Conservation (phyloP, 129 eudicot genomes). For the Lactuca saligna region DNA sequence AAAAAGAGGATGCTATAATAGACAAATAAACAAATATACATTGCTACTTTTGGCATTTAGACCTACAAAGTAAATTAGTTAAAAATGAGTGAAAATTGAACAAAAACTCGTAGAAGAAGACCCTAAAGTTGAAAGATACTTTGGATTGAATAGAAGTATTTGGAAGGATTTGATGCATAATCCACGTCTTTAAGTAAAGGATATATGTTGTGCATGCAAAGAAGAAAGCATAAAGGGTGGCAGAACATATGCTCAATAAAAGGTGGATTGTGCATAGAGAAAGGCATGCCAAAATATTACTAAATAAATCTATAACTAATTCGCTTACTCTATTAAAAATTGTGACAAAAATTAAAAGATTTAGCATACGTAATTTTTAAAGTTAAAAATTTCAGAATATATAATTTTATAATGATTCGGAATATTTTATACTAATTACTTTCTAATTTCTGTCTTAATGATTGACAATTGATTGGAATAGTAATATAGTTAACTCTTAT, state of each 20-base stretch:
- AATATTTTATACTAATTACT: neutral
- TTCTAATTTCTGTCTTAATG: neutral
- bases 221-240: slow-evolving; percentile 44
- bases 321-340: neutral
- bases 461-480: no score
- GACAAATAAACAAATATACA: neutral
- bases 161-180: slow-evolving; percentile 32
- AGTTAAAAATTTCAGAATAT: no score
- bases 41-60: no score
- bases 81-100: neutral
- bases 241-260: slow-evolving; percentile 33
- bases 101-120: neutral
- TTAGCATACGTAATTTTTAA: neutral
- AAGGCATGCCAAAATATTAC: slow-evolving; percentile 31
- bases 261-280: slow-evolving; percentile 39
- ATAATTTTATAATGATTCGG: no score
- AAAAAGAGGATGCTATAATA: neutral
- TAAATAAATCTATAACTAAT: neutral
- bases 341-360: no score
- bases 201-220: slow-evolving; percentile 39
- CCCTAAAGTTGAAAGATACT: slow-evolving; percentile 29
- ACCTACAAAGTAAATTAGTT: neutral
- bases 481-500: no score
- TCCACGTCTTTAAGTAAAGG: slow-evolving; percentile 43
- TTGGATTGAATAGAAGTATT: slow-evolving; percentile 33